These are phyloP conservation scores for Tricholoma terreum DNA, from an alignment of 768 basidiomycete species.

Conservation along the genomic window DNA sequence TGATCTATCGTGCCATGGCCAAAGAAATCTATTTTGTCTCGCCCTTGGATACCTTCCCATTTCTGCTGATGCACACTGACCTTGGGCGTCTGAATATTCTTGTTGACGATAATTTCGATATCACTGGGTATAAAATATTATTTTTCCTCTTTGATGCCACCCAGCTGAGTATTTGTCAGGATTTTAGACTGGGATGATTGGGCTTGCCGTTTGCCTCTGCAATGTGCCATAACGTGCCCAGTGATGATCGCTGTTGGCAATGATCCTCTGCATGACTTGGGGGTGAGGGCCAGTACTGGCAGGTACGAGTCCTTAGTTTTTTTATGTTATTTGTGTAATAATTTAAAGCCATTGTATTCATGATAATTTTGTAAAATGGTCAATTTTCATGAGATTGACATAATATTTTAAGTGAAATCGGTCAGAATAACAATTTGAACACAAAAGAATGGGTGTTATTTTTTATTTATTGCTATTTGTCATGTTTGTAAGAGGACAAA, in stretches of 20 bases:
- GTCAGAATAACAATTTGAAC: too few relatives aligned
- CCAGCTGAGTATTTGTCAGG: conserved; percentile 1
- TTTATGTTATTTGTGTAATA: too few relatives aligned
- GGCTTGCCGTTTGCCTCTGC: conserved; percentile 7
- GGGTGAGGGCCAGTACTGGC: too few relatives aligned
- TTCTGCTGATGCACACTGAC: conserved; percentile 11
- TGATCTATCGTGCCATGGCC: conserved; percentile 12
- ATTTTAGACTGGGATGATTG: conserved; percentile 10
- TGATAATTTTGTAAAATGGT: too few relatives aligned
- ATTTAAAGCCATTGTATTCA: too few relatives aligned
- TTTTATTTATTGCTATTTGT: too few relatives aligned
- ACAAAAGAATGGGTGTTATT: too few relatives aligned
- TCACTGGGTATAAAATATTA: conserved; percentile 8
- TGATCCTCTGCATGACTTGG: conserved; percentile 1
- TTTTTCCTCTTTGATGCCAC: neutral
- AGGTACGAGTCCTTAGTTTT: too few relatives aligned
- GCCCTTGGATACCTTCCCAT: conserved; percentile 10
- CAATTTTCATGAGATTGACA: too few relatives aligned
- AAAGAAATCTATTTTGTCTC: conserved; percentile 3
- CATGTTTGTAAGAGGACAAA: too few relatives aligned
- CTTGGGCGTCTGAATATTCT: conserved; percentile 5
- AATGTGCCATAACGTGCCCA: conserved; percentile 3
- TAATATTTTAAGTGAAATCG: too few relatives aligned
- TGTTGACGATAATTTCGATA: too few relatives aligned
- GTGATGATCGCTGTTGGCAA: conserved; percentile 6